Conservation (phyloP, 371 early-diverging fungal genomes). For the Lichtheimia ornata region DNA sequence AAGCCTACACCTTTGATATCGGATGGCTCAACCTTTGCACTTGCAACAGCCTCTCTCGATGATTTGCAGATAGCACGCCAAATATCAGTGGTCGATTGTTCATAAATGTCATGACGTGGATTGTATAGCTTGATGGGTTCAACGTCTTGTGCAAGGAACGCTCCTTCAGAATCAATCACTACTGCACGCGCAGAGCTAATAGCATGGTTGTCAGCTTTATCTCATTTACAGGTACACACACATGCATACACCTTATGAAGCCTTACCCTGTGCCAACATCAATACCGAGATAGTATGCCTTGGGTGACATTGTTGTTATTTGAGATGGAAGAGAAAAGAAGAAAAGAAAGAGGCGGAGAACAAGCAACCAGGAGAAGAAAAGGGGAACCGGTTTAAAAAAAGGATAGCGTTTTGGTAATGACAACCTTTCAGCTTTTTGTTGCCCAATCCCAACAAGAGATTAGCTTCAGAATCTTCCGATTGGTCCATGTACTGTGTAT, state of each 20-base stretch:
- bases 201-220: neutral
- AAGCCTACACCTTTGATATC: conserved; percentile 70
- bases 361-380: neutral
- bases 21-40: conserved; percentile 30
- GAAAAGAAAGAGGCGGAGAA: neutral
- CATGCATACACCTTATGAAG: neutral
- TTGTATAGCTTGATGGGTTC: conserved; percentile 47
- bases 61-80: conserved; percentile 61
- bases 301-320: conserved; percentile 7
- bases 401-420: too few relatives aligned
- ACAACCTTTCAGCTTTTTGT: neutral
- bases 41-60: conserved; percentile 40
- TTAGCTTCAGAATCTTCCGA: conserved; percentile 2
- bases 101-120: conserved; percentile 59
- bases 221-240: neutral
- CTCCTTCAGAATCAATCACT: conserved; percentile 56
- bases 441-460: conserved; percentile 3
- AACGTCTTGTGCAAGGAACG: conserved; percentile 49
- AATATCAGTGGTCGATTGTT: conserved; percentile 72
- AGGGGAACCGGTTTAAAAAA: neutral
- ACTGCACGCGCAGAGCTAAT: conserved; percentile 59
- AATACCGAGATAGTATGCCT: conserved; percentile 60
- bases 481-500: neutral
- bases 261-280: conserved; percentile 72
- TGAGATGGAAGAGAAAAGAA: neutral